phyloP scores from a whole-genome alignment of 257 asterid genomes.

The Gentiana dahurica region DNA sequence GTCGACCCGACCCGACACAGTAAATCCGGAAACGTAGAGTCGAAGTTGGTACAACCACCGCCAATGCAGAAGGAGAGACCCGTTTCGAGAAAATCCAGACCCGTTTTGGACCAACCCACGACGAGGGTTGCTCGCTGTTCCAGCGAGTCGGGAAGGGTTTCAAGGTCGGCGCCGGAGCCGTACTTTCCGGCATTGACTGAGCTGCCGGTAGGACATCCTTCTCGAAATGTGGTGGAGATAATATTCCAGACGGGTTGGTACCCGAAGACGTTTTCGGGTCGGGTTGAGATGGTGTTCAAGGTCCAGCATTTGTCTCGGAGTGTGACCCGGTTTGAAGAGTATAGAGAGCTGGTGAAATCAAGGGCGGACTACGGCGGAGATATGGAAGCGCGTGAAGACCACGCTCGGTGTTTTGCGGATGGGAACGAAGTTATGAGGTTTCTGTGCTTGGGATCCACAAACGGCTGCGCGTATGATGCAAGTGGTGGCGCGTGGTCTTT shows the following conservation, averaged over 20 bases:
- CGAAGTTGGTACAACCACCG: slow-evolving; percentile 8
- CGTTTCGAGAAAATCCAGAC: slow-evolving; percentile 29
- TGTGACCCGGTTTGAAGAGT: slow-evolving; percentile 75
- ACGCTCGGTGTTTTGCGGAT: slow-evolving; percentile 84
- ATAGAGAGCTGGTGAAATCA: slow-evolving; percentile 47
- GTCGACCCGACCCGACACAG: slow-evolving; percentile 19
- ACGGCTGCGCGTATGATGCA: slow-evolving; percentile 46
- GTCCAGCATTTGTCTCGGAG: slow-evolving; percentile 72
- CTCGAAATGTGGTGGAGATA: slow-evolving; percentile 89
- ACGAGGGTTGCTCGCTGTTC: slow-evolving; percentile 16
- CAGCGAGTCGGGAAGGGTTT: slow-evolving; percentile 9
- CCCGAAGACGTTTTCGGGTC: slow-evolving; percentile 53
- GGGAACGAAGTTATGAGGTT: slow-evolving; percentile 96
- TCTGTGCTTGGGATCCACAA: slow-evolving; percentile 54
- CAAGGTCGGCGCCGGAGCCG: slow-evolving; percentile 22
- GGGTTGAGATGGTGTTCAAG: slow-evolving; percentile 81
- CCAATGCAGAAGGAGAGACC: slow-evolving; percentile 23
- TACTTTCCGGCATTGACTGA: slow-evolving; percentile 60
- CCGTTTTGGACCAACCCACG: slow-evolving; percentile 8
- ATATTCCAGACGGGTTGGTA: slow-evolving; percentile 91
- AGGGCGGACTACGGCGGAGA: slow-evolving; percentile 23
- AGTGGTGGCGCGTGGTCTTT: slow-evolving; percentile 55
- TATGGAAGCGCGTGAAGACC: slow-evolving; percentile 36
- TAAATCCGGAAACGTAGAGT: slow-evolving; percentile 13
- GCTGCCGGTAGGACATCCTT: slow-evolving; percentile 75